A percentile compares a stretch with the other conserved stretches of the same genome.
Evolutionary conservation across 805 yeast species (phyloP).

Genomic region (Dipodascus albidus): DNA sequence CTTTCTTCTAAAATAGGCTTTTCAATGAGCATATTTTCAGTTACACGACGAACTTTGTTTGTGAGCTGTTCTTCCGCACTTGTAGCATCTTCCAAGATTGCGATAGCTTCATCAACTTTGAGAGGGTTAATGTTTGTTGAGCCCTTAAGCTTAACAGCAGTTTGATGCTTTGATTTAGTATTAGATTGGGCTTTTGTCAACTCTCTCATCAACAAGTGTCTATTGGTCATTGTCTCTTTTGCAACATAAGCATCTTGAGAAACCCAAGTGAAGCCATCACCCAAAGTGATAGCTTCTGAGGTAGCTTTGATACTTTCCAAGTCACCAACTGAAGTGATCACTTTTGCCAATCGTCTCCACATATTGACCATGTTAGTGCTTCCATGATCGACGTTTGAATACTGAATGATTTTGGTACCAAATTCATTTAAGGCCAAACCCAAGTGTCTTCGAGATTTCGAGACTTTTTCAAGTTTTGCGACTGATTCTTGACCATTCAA

Average conservation of each 20-base stretch:
- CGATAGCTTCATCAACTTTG: conserved; percentile 82
- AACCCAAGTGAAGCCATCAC: conserved; percentile 59
- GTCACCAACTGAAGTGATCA: conserved; percentile 63
- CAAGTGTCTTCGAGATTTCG: conserved; percentile 34
- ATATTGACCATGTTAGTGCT: conserved; percentile 41
- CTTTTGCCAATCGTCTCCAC: conserved; percentile 71
- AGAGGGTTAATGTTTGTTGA: conserved; percentile 70
- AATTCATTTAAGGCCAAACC: conserved; percentile 47
- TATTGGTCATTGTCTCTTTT: conserved; percentile 85
- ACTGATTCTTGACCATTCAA: conserved; percentile 39
- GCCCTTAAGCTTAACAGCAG: conserved; percentile 58
- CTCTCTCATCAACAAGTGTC: conserved; percentile 89
- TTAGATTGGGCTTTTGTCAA: conserved; percentile 64
- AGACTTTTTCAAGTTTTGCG: conserved; percentile 45
- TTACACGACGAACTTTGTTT: conserved; percentile 68
- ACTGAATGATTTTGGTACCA: conserved; percentile 27
- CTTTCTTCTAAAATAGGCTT: conserved; percentile 45
- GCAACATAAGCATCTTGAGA: conserved; percentile 71
- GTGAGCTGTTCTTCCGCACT: conserved; percentile 64
- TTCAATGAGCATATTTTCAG: conserved; percentile 76
- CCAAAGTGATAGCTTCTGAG: conserved; percentile 60
- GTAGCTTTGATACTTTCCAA: conserved; percentile 60
- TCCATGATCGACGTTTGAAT: conserved; percentile 39
- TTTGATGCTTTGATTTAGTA: conserved; percentile 56
- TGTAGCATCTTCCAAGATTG: conserved; percentile 67